Evolutionary conservation across 257 asterid species (phyloP), one percentile per base, ranked within the genome.

Genomic region (Parsonsia alboflavescens): DNA sequence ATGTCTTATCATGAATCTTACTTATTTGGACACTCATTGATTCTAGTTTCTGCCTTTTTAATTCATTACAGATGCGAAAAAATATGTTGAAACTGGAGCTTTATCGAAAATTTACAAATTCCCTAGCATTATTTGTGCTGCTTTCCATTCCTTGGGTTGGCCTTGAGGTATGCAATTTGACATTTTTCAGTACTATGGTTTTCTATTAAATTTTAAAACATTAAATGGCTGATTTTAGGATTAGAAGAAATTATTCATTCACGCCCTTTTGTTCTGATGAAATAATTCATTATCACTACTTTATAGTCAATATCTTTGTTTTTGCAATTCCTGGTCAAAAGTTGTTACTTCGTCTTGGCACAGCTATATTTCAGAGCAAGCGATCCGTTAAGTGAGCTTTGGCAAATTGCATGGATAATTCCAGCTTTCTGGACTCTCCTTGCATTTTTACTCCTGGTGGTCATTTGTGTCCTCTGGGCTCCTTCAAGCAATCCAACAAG

Each of bases 361-460:
- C 86, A 85, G 86, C 81, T 85, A 42, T 85, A 85, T 78, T 85
- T 85, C 81, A 85, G 80, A 72, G 86, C 88, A 52, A 85, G 88
- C 71, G 88, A 85, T 72, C 88, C 88, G 8, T 73, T 85, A 57
- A 77, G 84, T 24, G 88, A 85, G 80, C 77, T 84, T 45, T 82
- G 85, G 88, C 83, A 56, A 73, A 78, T 81, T 70, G 76, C 88
- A 7, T 85, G 88, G 86, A 78, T 82, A 17, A 82, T 85, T 76
- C 83, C 88, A 36, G 81, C 88, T 71, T 85, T 85, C 73, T 85
- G 88, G 86, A 80, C 74, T 65, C 26, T 80, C 71, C 77, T 83
- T 70, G 81, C 81, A 30, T 80, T 75, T 56, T 72, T 66, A 0
- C 79, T 83, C 53, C 71, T 83, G 72, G 83, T 72, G 57, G 83